Conservation (phyloP, 441 rosid genomes). For the Croton setiger region DNA sequence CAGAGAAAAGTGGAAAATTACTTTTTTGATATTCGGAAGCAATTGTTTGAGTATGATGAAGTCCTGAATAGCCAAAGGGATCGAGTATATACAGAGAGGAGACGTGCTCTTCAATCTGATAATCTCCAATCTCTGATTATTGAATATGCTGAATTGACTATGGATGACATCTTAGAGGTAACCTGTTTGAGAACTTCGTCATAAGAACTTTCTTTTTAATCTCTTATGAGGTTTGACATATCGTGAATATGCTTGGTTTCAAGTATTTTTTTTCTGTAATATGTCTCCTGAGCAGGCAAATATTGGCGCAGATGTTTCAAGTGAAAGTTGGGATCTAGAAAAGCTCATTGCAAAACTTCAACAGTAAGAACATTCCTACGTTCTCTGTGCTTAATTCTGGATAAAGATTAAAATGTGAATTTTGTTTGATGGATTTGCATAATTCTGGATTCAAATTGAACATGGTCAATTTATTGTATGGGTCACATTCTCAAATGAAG, state of each 20-base stretch:
- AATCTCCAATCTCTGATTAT: slow-evolving; percentile 80
- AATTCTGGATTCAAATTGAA: background rate
- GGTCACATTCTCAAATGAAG: background rate
- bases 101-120: slow-evolving; percentile 89
- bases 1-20: slow-evolving; percentile 97
- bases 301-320: slow-evolving; percentile 67
- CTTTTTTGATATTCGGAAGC: slow-evolving; percentile 92
- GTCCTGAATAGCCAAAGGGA: slow-evolving; percentile 98
- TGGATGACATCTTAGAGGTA: slow-evolving; percentile 97
- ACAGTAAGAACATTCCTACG: slow-evolving; percentile 54
- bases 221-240: background rate
- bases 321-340: slow-evolving; percentile 87
- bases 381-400: slow-evolving; percentile 17
- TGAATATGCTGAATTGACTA: slow-evolving; percentile 96
- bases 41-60: slow-evolving; percentile 91
- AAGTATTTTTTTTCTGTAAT: slow-evolving; percentile 14
- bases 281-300: slow-evolving; percentile 62
- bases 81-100: slow-evolving; percentile 92
- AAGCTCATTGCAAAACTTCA: slow-evolving; percentile 92
- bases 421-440: slow-evolving; percentile 13
- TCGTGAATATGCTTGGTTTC: background rate
- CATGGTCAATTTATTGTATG: background rate
- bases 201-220: slow-evolving; percentile 9
- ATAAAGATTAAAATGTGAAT: slow-evolving; percentile 5
- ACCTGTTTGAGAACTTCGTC: slow-evolving; percentile 19